Base-by-base conservation (phyloP, 495 filamentous ascomycete species). In the Durotheca rogersii region DNA sequence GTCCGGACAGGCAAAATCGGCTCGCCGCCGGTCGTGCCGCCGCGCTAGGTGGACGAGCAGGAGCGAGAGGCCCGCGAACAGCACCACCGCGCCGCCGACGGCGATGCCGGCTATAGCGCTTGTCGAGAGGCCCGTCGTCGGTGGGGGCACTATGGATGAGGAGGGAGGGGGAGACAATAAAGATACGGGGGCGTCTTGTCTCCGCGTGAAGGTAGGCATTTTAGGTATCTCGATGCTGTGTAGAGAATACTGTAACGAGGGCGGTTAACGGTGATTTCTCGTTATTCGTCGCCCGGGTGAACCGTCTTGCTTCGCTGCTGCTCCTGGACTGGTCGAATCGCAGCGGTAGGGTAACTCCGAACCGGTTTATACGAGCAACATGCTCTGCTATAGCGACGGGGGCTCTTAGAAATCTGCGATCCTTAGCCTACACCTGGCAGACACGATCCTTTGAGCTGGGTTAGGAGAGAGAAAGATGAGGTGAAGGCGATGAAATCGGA, bases 91-190 rank as follows among this genome's bases (percentile, higher is more conserved):
- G 11, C 62, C 60, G 7, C 37, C 62, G n/a, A 66, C 20, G 1
- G 56, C 53, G 20, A 66, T 60, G 6, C 56, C 60, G 10, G 41
- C 50, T 47, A 66, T 52, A 2, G 53, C 60, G n/a, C 62, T 56
- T 5, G 49, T 58, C 1, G 62, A 58, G 27, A 66, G 59, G 0
- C 25, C 12, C 18, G 23, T 15, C 7, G n/a, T 19, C n/a, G 53
- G n/a, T 11, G 35, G n/a, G n/a, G n/a, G n/a, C n/a, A n/a, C n/a
- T n/a, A n/a, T n/a, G n/a, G n/a, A n/a, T n/a, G n/a, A n/a, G 17
- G 9, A 31, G 17, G 2, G 45, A 33, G 10, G 39, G 36, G 39
- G 23, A 27, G 7, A 9, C 18, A 9, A 40, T 18, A 33, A n/a
- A n/a, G n/a, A n/a, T n/a, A 12, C 27, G 12, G 30, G 19, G 34